phyloP scores from a whole-genome alignment of 768 basidiomycete species.

The Epithele typhae region DNA sequence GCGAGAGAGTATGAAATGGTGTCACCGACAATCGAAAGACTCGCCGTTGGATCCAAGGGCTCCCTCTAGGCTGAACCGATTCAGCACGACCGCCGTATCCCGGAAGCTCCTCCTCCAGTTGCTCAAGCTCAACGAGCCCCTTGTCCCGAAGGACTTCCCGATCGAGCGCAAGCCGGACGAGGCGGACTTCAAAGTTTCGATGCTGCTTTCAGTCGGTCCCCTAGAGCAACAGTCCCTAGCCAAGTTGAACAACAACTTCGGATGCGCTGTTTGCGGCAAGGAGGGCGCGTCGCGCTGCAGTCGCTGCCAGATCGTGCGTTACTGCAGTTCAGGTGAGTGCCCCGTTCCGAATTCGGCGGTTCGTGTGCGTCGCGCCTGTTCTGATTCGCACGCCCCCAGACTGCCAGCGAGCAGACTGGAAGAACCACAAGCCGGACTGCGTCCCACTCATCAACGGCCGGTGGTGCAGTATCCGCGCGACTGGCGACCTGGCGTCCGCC shows the following conservation, averaged over 20 bases:
- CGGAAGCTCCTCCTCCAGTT: slow-evolving; percentile 30
- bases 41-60: neutral
- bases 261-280: slow-evolving; percentile 39
- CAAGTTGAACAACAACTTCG: slow-evolving; percentile 28
- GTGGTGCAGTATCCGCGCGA: slow-evolving; percentile 30
- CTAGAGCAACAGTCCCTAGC: slow-evolving; percentile 32
- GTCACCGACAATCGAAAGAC: neutral
- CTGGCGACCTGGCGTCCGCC: slow-evolving; percentile 4
- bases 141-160: slow-evolving; percentile 24
- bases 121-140: slow-evolving; percentile 28
- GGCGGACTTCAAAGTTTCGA: slow-evolving; percentile 26
- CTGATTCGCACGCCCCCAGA: too few species aligned
- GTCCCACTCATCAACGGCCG: slow-evolving; percentile 34
- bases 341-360: too few species aligned
- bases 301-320: slow-evolving; percentile 31
- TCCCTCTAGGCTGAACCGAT: neutral
- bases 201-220: slow-evolving; percentile 35
- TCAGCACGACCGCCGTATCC: slow-evolving; percentile 22
- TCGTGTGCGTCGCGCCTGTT: neutral
- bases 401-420: slow-evolving; percentile 40
- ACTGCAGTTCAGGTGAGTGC: slow-evolving; percentile 32
- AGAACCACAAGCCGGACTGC: slow-evolving; percentile 33
- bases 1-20: neutral
- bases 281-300: slow-evolving; percentile 29
- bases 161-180: slow-evolving; percentile 19